Evolutionary conservation across 441 rosid species (phyloP), one percentile per base, ranked within the genome.

Genomic region (Erodium moschatum): DNA sequence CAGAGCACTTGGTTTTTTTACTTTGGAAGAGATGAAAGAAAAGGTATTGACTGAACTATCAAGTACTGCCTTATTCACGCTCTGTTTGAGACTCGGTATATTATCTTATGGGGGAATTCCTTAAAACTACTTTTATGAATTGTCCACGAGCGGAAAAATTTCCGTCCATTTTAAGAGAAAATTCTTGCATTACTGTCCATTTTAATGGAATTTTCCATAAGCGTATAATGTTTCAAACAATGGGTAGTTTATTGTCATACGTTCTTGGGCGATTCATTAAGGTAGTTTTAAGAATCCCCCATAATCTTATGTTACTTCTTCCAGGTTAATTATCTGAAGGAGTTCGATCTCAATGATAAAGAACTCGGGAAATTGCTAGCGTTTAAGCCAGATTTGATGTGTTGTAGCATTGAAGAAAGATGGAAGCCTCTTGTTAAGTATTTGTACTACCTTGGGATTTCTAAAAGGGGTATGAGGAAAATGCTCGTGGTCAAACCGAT

Each of bases 391-490:
- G 86, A 87, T 24, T 78, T 92, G 73, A 87, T 92, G 92, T 85
- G 86, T 67, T 85, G 96, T 74, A 79, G 92, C 72, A 87, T 89
- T 11, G 94, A 89, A 76, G 91, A 85, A 75, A 82, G 82, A 72
- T 92, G 96, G 97, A 90, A 85, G 80, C 98, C 98, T 73, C 81
- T 90, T 20, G 85, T 89, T 44, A 89, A 89, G 77, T 90, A 90
- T 65, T 73, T 92, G 46, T 92, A 86, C 80, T 90, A 89, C 76
- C 87, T 92, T 63, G 97, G 98, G 64, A 85, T 90, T 81, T 68
- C 92, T 38, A 83, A 83, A 75, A 88, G 86, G 77, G 95, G 97
- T 20, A 89, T 90, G 96, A 87, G 78, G 86, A 87, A 96, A 77
- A 89, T 90, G 82, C 89, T 92, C 19, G 67, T 76, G 5, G 79